These are phyloP conservation scores for Knufia petricola DNA, from an alignment of 2,329 filamentous ascomycete species.

Conservation along the genomic window DNA sequence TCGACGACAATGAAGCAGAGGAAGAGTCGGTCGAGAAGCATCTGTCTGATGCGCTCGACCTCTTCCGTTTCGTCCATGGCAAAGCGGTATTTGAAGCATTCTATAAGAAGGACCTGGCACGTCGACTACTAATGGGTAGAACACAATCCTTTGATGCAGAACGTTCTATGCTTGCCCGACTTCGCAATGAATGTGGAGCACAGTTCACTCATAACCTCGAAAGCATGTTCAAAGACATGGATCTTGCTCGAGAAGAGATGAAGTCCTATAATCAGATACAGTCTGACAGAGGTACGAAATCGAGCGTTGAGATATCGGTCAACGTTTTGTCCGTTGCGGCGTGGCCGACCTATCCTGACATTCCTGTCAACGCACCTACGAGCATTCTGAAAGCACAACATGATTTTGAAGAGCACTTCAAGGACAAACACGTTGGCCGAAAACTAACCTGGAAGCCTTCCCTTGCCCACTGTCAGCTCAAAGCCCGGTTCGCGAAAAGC, in stretches of 20 bases:
- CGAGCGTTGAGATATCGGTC: slow-evolving; percentile 59
- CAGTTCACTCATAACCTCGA: slow-evolving; percentile 95
- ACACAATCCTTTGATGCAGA: slow-evolving; percentile 94
- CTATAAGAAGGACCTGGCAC: slow-evolving; percentile 94
- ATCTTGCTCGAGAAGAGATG: slow-evolving; percentile 88
- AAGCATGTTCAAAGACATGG: slow-evolving; percentile 98
- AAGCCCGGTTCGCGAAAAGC: slow-evolving; percentile 68
- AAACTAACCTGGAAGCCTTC: slow-evolving; percentile 86
- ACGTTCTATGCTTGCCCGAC: slow-evolving; percentile 82
- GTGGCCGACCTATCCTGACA: slow-evolving; percentile 85
- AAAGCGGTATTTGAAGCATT: slow-evolving; percentile 98
- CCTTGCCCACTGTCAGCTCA: slow-evolving; percentile 81
- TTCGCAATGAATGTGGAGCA: slow-evolving; percentile 87
- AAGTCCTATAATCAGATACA: slow-evolving; percentile 66
- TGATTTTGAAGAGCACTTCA: slow-evolving; percentile 78
- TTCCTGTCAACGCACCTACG: slow-evolving; percentile 62
- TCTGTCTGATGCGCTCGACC: slow-evolving; percentile 80
- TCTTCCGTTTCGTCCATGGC: slow-evolving; percentile 94
- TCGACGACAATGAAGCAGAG: slow-evolving; percentile 50
- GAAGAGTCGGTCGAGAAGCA: slow-evolving; percentile 87
- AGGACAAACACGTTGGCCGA: slow-evolving; percentile 77
- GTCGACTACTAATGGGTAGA: slow-evolving; percentile 78
- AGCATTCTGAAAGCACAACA: slow-evolving; percentile 67
- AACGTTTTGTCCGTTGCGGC: slow-evolving; percentile 83
- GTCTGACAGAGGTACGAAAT: slow-evolving; percentile 48